Conservation (phyloP, 495 filamentous ascomycete genomes). For the Annulohypoxylon nitens region DNA sequence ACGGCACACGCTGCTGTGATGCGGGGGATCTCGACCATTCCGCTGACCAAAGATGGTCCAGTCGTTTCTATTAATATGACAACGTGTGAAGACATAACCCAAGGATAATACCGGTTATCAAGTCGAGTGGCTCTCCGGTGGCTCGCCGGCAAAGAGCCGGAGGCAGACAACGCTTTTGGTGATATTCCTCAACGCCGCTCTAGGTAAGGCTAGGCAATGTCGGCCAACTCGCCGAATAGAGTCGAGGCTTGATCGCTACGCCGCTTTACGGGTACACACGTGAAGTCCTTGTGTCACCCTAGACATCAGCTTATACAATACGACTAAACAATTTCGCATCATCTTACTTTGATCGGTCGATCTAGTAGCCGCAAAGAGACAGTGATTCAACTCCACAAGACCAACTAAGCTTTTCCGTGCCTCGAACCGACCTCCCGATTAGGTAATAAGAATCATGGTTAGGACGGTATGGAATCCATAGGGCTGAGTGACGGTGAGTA, state of each 20-base stretch:
- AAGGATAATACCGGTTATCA: slow-evolving; percentile 6
- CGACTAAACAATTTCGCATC: slow-evolving; percentile 14
- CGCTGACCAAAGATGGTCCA: not conserved
- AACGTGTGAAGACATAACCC: not conserved
- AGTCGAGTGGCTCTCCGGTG: slow-evolving; percentile 6
- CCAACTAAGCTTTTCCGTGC: slow-evolving; percentile 14
- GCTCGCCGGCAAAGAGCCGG: slow-evolving; percentile 3
- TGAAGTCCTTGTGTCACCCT: slow-evolving; percentile 26
- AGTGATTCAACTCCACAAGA: slow-evolving; percentile 4
- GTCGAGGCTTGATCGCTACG: slow-evolving; percentile 2
- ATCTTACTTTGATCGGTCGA: slow-evolving; percentile 3
- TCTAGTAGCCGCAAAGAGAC: not conserved
- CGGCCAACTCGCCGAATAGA: slow-evolving; percentile 19
- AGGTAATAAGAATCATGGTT: not conserved
- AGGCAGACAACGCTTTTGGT: not conserved
- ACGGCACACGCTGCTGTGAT: not conserved
- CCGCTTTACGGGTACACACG: slow-evolving; percentile 10
- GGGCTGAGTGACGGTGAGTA: slow-evolving; percentile 22
- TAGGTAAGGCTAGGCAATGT: not conserved
- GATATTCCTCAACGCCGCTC: slow-evolving; percentile 1
- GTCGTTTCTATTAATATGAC: slow-evolving; percentile 13
- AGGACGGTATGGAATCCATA: slow-evolving; percentile 4
- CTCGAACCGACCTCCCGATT: not conserved
- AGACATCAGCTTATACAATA: slow-evolving; percentile 36
- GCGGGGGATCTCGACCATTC: not conserved